Evolutionary conservation across 805 yeast genomes (phyloP).

Genomic region (Saturnispora galanensis): DNA sequence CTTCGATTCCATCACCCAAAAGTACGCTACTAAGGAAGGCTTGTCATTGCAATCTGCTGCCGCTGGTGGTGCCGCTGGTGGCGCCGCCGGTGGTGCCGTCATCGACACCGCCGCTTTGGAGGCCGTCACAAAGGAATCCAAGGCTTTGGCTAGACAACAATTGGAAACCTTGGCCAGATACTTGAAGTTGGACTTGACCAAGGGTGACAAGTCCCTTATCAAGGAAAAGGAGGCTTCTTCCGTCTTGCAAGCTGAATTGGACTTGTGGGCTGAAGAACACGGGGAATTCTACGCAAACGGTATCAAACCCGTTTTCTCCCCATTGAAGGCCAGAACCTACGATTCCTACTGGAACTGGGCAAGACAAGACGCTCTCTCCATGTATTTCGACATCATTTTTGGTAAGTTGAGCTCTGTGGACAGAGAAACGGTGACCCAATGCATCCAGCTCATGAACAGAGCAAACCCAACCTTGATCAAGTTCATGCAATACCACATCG

Average conservation of each 20-base stretch:
- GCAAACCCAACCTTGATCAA: slow-evolving; percentile 88
- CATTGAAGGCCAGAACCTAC: slow-evolving; percentile 88
- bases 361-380: slow-evolving; percentile 86
- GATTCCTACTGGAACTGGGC: slow-evolving; percentile 99
- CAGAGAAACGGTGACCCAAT: slow-evolving; percentile 91
- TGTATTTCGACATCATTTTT: slow-evolving; percentile 93
- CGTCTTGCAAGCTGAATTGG: slow-evolving; percentile 81
- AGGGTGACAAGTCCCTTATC: slow-evolving; percentile 78
- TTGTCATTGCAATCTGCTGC: slow-evolving; percentile 62
- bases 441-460: slow-evolving; percentile 96
- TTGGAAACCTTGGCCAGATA: slow-evolving; percentile 91
- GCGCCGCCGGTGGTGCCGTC: slow-evolving; percentile 73
- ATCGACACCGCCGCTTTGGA: slow-evolving; percentile 95
- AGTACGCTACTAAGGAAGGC: slow-evolving; percentile 79
- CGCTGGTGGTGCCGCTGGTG: slow-evolving; percentile 40
- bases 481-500: slow-evolving; percentile 91
- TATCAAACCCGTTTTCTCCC: slow-evolving; percentile 79
- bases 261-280: slow-evolving; percentile 78
- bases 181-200: slow-evolving; percentile 82
- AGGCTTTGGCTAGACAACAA: slow-evolving; percentile 64
- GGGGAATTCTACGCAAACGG: slow-evolving; percentile 94
- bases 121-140: slow-evolving; percentile 62
- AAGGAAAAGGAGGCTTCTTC: slow-evolving; percentile 79
- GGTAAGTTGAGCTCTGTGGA: slow-evolving; percentile 87
- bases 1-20: slow-evolving; percentile 72